These are phyloP conservation scores for Cytospora piceae DNA, from an alignment of 2,329 filamentous ascomycete genomes.

Conservation along the genomic window DNA sequence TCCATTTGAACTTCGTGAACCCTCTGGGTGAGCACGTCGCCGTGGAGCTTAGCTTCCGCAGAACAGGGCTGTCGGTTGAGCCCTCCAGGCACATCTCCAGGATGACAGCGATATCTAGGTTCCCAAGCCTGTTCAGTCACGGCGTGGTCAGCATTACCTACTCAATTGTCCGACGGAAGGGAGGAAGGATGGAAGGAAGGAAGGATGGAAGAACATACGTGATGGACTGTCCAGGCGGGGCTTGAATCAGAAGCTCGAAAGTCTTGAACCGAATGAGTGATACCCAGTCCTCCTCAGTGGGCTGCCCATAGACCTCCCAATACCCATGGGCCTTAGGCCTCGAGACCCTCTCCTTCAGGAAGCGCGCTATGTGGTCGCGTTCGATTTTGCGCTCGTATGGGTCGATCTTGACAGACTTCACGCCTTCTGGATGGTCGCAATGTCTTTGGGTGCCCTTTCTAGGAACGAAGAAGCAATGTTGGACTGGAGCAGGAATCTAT, in stretches of 20 bases:
- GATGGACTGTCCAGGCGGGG: slow-evolving; percentile 6
- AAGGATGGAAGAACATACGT: slow-evolving; percentile 16
- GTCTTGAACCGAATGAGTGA: slow-evolving; percentile 3
- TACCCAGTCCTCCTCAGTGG: background rate
- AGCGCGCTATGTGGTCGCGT: background rate
- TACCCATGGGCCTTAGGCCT: background rate
- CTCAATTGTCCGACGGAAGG: background rate
- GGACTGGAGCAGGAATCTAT: background rate
- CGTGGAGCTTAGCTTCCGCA: slow-evolving; percentile 7
- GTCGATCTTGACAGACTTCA: background rate
- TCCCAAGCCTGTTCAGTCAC: slow-evolving; percentile 8
- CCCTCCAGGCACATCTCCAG: slow-evolving; percentile 16
- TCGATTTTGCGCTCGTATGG: slow-evolving; percentile 9
- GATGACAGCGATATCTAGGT: slow-evolving; percentile 13
- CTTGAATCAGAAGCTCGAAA: slow-evolving; percentile 12
- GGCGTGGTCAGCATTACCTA: background rate
- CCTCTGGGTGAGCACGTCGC: slow-evolving; percentile 13
- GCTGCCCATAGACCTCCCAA: slow-evolving; percentile 6
- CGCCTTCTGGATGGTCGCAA: slow-evolving; percentile 13
- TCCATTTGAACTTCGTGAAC: slow-evolving; percentile 11
- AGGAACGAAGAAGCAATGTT: background rate
- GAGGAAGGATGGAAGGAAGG: too few relatives aligned
- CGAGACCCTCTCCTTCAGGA: background rate
- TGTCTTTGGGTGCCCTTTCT: slow-evolving; percentile 13
- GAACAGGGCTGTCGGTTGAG: slow-evolving; percentile 1